Conservation (phyloP, 2,329 filamentous ascomycete species). For the Beauveria pseudobassiana region DNA sequence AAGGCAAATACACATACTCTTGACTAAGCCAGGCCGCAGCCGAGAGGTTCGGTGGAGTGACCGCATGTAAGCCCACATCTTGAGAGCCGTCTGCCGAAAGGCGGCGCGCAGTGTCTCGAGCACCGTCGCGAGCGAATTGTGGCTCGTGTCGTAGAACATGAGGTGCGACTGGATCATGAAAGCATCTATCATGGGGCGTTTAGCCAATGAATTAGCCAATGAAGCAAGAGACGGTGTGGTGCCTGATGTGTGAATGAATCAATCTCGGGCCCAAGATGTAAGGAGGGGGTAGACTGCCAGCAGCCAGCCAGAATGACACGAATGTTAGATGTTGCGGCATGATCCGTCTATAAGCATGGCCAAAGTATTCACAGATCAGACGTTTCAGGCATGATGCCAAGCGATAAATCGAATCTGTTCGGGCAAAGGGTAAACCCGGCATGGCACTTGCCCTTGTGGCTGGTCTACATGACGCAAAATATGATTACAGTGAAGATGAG, state of each 20-base stretch:
- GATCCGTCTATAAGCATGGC: no score
- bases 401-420: no score
- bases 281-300: no score
- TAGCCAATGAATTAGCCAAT: background rate
- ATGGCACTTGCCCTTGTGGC: no score
- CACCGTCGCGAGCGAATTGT: slow-evolving; percentile 65
- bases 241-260: no score
- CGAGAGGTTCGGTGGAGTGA: slow-evolving; percentile 51
- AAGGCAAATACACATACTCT: slow-evolving; percentile 39
- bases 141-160: slow-evolving; percentile 73
- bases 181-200: slow-evolving; percentile 33
- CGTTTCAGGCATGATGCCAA: no score
- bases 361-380: no score
- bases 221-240: background rate
- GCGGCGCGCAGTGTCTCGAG: slow-evolving; percentile 67
- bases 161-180: slow-evolving; percentile 81
- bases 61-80: slow-evolving; percentile 56
- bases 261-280: background rate
- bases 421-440: no score
- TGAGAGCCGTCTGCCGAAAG: slow-evolving; percentile 71
- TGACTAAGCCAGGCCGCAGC: slow-evolving; percentile 54
- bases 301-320: no score
- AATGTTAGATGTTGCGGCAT: no score
- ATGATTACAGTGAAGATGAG: no score
- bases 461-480: no score